phyloP scores from a whole-genome alignment of 129 eudicot genomes.

The Flaveria linearis region DNA sequence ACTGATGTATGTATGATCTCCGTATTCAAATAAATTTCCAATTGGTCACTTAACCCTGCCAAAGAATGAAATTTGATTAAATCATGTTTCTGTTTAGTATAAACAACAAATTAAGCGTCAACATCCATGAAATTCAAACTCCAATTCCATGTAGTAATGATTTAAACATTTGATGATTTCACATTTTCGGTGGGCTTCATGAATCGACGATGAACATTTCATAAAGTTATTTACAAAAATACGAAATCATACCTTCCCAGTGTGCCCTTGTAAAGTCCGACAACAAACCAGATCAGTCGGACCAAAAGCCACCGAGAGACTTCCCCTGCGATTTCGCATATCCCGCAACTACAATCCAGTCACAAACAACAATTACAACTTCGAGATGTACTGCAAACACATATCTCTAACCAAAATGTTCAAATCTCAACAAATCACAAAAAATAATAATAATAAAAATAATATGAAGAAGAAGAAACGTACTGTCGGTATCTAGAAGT shows the following conservation, averaged over 20 bases:
- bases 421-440: neutral
- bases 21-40: neutral
- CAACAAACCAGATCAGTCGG: no score
- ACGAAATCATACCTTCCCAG: no score
- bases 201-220: neutral
- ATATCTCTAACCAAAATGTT: neutral
- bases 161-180: neutral
- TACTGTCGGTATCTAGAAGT: constrained; percentile 89
- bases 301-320: no score
- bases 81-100: neutral
- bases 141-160: neutral
- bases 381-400: constrained; percentile 13
- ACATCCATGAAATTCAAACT: neutral
- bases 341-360: constrained; percentile 56
- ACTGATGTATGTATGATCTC: neutral
- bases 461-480: no score
- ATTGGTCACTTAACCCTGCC: neutral
- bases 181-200: neutral
- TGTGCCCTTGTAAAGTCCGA: no score
- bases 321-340: constrained; percentile 78
- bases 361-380: neutral
- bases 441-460: no score
- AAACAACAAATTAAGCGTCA: neutral
- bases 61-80: neutral
- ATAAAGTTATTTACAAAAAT: no score